phyloP scores from a whole-genome alignment of 2,329 filamentous ascomycete genomes.

The Madurella mycetomatis region DNA sequence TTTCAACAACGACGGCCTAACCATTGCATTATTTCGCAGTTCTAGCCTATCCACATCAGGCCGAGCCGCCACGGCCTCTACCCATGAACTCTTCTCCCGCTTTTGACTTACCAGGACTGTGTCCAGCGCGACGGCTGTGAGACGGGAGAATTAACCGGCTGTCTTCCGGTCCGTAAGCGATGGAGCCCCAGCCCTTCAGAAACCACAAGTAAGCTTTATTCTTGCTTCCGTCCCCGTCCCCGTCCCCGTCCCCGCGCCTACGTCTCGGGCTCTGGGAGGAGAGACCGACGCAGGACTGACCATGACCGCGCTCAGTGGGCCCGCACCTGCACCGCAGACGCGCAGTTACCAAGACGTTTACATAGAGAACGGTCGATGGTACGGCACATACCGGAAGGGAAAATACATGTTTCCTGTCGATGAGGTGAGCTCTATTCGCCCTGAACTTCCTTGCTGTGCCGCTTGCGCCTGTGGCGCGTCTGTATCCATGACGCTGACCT shows the following conservation, averaged over 20 bases:
- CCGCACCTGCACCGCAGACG: background rate
- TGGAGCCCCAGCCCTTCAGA: slow-evolving; percentile 12
- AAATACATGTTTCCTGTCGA: slow-evolving; percentile 77
- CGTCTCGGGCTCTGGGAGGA: background rate
- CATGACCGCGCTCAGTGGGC: background rate
- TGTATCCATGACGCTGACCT: slow-evolving; percentile 15
- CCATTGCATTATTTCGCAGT: slow-evolving; percentile 1
- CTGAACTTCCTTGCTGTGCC: background rate
- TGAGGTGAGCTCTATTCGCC: slow-evolving; percentile 48
- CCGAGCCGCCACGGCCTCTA: background rate
- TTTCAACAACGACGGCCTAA: background rate
- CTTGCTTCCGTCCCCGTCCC: too few relatives aligned
- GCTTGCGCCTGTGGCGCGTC: background rate
- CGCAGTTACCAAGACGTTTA: slow-evolving; percentile 34
- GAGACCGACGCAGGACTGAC: slow-evolving; percentile 2
- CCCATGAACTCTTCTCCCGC: background rate
- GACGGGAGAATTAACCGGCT: background rate
- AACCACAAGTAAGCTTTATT: slow-evolving; percentile 11
- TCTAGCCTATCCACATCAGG: background rate
- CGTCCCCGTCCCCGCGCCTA: too few relatives aligned
- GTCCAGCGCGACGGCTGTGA: background rate
- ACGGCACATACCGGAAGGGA: slow-evolving; percentile 62
- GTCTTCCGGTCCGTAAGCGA: slow-evolving; percentile 4
- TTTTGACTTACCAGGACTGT: background rate
- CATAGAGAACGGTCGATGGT: slow-evolving; percentile 63